Conservation (phyloP, 1,284 basidiomycete species). For the Xerocomus nothofagi region DNA sequence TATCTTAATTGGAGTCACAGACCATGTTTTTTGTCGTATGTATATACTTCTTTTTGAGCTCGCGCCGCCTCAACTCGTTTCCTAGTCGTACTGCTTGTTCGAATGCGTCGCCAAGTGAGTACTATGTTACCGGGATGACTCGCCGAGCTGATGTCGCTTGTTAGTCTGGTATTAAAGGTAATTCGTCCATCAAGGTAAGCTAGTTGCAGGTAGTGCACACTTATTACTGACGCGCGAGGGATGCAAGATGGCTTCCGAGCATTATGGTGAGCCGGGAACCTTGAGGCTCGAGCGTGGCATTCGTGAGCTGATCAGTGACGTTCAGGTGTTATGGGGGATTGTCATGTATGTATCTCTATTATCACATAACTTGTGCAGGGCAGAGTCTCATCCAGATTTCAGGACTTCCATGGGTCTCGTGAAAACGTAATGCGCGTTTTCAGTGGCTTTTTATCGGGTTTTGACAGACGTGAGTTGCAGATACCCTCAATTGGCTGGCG, state of each 20-base stretch:
- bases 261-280: conserved; percentile 40
- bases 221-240: conserved; percentile 8
- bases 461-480: conserved; percentile 31
- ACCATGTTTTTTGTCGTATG: conserved; percentile 71
- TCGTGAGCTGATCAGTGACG: neutral
- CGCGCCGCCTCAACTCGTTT: neutral
- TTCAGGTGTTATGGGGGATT: conserved; percentile 48
- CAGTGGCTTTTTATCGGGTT: neutral
- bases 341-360: conserved; percentile 41
- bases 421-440: conserved; percentile 45
- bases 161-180: conserved; percentile 50
- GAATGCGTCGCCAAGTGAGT: conserved; percentile 37
- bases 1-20: conserved; percentile 35
- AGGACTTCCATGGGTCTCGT: conserved; percentile 70
- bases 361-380: neutral
- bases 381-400: neutral
- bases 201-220: neutral
- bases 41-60: neutral
- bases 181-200: conserved; percentile 51
- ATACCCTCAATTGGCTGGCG: conserved; percentile 62
- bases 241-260: conserved; percentile 38
- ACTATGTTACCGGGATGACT: neutral
- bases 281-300: neutral
- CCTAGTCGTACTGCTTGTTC: conserved; percentile 25
- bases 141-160: neutral